These are phyloP conservation scores for Parastagonospora avenae DNA, from an alignment of 2,329 filamentous ascomycete genomes.

Conservation along the genomic window DNA sequence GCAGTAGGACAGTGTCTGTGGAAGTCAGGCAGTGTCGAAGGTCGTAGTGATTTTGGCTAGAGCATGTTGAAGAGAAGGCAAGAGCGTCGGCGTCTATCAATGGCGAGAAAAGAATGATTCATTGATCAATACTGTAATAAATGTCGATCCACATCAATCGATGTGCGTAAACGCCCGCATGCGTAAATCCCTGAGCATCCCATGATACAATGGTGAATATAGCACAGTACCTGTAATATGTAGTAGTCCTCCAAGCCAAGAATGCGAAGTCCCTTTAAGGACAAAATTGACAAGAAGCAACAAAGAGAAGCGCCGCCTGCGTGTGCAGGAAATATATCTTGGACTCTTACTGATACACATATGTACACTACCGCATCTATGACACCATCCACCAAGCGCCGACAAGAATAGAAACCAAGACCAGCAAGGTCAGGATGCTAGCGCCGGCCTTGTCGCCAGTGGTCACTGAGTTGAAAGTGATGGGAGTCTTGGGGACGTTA, in stretches of 20 bases:
- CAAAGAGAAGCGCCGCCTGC: background rate
- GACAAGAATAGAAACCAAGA: constrained; percentile 61
- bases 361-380: constrained; percentile 20
- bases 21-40: too few species aligned
- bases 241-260: background rate
- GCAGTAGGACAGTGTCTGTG: too few species aligned
- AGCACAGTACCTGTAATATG: background rate
- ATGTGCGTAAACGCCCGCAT: constrained; percentile 6
- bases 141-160: constrained; percentile 1
- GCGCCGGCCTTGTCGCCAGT: constrained; percentile 71
- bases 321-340: background rate
- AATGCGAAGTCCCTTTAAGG: background rate
- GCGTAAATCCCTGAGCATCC: background rate
- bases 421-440: constrained; percentile 65
- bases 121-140: too few species aligned
- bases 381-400: constrained; percentile 62
- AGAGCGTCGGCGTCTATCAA: too few species aligned
- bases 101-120: too few species aligned
- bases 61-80: too few species aligned
- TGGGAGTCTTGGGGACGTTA: constrained; percentile 35
- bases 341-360: constrained; percentile 5
- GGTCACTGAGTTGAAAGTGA: constrained; percentile 51
- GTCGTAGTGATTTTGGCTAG: too few species aligned
- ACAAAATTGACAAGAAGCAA: background rate
- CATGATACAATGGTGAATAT: background rate